A percentile compares a stretch with the other conserved stretches of the same genome.
phyloP scores from a whole-genome alignment of 2,329 filamentous ascomycete species.

The Boeremia exigua region DNA sequence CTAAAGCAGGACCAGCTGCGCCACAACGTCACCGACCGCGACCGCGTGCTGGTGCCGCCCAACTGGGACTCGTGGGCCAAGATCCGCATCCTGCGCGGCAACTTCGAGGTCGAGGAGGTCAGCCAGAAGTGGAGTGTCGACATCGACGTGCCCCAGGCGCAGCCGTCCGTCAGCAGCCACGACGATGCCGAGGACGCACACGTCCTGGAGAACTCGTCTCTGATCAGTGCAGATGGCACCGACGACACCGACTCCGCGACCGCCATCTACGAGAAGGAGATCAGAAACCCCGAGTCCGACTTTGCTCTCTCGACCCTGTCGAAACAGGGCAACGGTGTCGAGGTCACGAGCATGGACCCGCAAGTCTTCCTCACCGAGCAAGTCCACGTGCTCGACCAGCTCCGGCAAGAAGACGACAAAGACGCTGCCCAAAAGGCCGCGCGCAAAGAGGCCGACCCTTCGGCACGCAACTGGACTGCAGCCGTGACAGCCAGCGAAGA shows the following conservation, averaged over 20 bases:
- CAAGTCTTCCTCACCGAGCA: conserved; percentile 81
- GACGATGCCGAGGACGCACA: conserved; percentile 27
- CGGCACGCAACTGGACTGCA: conserved; percentile 23
- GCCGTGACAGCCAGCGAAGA: conserved; percentile 27
- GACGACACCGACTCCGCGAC: conserved; percentile 62
- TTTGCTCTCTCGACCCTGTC: conserved; percentile 43
- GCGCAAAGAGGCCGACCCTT: conserved; percentile 44
- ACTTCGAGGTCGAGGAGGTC: conserved; percentile 87
- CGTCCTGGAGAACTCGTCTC: conserved; percentile 18
- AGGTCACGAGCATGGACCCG: conserved; percentile 73
- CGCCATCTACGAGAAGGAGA: conserved; percentile 77
- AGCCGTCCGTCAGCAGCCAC: conserved; percentile 1
- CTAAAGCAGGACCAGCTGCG: conserved; percentile 58
- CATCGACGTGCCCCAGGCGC: conserved; percentile 60
- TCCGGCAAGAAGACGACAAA: conserved; percentile 65
- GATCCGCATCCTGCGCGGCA: conserved; percentile 88
- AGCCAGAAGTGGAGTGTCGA: conserved; percentile 87
- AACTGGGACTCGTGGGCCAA: conserved; percentile 99
- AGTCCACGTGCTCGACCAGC: conserved; percentile 73
- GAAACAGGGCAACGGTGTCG: conserved; percentile 57
- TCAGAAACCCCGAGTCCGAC: conserved; percentile 73
- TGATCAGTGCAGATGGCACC: not conserved
- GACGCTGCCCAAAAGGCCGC: conserved; percentile 52
- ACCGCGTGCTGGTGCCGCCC: conserved; percentile 91
- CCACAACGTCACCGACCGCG: conserved; percentile 87